phyloP scores from a whole-genome alignment of 805 yeast genomes.

The Wickerhamiella occidentalis region DNA sequence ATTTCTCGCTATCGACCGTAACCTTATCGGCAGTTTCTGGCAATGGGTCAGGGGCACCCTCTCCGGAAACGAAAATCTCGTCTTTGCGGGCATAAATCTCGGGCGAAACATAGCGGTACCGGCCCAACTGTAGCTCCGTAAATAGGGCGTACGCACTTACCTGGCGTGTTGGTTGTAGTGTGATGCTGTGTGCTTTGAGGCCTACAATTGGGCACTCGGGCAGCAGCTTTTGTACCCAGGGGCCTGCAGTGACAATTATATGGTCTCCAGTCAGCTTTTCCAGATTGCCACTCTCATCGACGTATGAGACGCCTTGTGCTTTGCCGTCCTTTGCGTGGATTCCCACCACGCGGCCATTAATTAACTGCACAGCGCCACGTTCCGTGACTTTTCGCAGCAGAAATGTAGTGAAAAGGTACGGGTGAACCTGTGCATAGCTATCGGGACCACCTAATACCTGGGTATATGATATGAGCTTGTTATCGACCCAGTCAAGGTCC shows the following conservation, averaged over 20 bases:
- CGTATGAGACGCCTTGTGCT: conserved; percentile 23
- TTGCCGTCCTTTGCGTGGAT: conserved; percentile 32
- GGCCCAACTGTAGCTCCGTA: conserved; percentile 72
- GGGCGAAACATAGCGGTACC: conserved; percentile 61
- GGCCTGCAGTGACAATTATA: conserved; percentile 81
- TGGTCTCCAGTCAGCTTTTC: conserved; percentile 47
- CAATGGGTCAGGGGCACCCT: conserved; percentile 77
- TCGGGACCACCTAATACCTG: conserved; percentile 70
- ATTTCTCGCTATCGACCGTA: conserved; percentile 71
- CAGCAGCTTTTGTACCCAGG: conserved; percentile 87
- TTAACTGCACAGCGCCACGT: conserved; percentile 57
- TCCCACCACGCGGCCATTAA: conserved; percentile 72
- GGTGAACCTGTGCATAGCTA: conserved; percentile 94
- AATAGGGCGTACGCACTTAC: conserved; percentile 92
- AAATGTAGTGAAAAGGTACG: conserved; percentile 82
- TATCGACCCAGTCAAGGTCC: conserved; percentile 66
- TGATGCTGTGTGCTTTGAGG: conserved; percentile 87
- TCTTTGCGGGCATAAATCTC: conserved; percentile 91
- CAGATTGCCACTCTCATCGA: not conserved
- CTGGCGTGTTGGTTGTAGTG: conserved; percentile 66
- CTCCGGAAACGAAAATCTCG: conserved; percentile 95
- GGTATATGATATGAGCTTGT: conserved; percentile 55
- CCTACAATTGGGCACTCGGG: conserved; percentile 94
- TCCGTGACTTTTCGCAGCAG: conserved; percentile 69
- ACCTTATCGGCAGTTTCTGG: conserved; percentile 94